Percentiles rank a stretch among this genome's conserved stretches.
Evolutionary conservation across 495 filamentous ascomycete genomes (phyloP).

Genomic region (Neurospora sp.): DNA sequence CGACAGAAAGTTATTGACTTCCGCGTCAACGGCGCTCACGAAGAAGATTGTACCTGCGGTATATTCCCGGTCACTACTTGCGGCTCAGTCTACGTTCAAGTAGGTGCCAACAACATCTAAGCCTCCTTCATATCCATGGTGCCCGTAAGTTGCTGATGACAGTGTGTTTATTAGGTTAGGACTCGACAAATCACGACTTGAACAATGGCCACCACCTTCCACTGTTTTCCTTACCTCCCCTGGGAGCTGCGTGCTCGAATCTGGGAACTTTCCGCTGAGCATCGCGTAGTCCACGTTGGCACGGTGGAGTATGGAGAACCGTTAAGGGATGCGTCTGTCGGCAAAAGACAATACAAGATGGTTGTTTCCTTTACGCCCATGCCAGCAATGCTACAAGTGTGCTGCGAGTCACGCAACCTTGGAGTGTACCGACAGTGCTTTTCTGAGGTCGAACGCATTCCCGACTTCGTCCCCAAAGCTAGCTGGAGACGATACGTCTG

Average conservation of each 20-base stretch:
- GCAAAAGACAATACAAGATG: not conserved
- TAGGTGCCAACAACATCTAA: not conserved
- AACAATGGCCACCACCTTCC: not conserved
- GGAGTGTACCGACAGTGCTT: not conserved
- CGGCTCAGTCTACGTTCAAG: not conserved
- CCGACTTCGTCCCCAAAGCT: not conserved
- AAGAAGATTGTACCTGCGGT: not conserved
- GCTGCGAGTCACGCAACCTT: not conserved
- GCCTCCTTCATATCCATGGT: not conserved
- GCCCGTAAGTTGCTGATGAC: not conserved
- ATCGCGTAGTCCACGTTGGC: not conserved
- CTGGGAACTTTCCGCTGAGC: not conserved
- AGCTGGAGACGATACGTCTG: not conserved
- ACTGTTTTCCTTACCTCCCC: not conserved
- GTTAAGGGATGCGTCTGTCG: not conserved
- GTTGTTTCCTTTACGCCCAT: not conserved
- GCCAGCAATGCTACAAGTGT: not conserved
- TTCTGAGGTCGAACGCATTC: not conserved
- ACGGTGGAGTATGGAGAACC: not conserved
- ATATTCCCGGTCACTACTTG: not conserved
- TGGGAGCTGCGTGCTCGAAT: not conserved
- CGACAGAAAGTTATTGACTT: not conserved
- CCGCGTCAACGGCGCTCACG: not conserved
- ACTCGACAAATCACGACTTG: not conserved
- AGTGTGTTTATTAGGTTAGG: not conserved